Percentiles rank a stretch among this genome's conserved stretches.
phyloP scores from a whole-genome alignment of 148 eudicot genomes.

The Hydrangea macrophylla region DNA sequence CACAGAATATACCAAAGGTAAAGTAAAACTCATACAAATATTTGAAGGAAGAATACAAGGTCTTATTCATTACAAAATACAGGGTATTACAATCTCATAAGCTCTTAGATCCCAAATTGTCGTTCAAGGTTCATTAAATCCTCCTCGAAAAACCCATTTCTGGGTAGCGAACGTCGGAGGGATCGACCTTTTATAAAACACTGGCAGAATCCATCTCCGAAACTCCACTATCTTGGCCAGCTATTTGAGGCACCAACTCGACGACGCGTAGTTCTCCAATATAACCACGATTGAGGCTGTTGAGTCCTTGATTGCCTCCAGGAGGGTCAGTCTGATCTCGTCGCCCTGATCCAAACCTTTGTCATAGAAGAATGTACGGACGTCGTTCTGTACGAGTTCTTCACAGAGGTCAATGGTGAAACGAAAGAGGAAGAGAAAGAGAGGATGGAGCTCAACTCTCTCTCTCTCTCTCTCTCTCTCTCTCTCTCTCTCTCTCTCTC shows the following conservation, averaged over 20 bases:
- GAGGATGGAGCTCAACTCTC: too few relatives aligned
- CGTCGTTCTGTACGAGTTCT: slow-evolving; percentile 16
- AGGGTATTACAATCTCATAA: too few relatives aligned
- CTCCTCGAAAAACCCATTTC: slow-evolving; percentile 29
- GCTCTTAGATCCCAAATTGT: background rate
- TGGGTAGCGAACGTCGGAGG: slow-evolving; percentile 46
- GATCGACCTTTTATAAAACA: slow-evolving; percentile 43
- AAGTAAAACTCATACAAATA: too few relatives aligned
- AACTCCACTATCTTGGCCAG: slow-evolving; percentile 32
- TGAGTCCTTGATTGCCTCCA: slow-evolving; percentile 38
- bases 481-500: too few relatives aligned
- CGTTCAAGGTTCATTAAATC: slow-evolving; percentile 14
- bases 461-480: too few relatives aligned
- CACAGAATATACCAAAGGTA: too few relatives aligned
- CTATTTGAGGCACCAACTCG: slow-evolving; percentile 47
- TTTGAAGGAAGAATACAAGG: too few relatives aligned
- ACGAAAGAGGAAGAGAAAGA: too few relatives aligned
- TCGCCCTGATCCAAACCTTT: slow-evolving; percentile 32
- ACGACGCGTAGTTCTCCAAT: slow-evolving; percentile 38
- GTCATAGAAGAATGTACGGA: slow-evolving; percentile 27
- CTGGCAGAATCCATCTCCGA: slow-evolving; percentile 38
- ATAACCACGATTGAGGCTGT: slow-evolving; percentile 37
- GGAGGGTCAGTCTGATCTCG: slow-evolving; percentile 22
- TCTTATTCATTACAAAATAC: too few relatives aligned
- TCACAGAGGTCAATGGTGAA: slow-evolving; percentile 16